Evolutionary conservation across 345 rosid genomes (phyloP).

Genomic region (Dipteronia dyeriana): DNA sequence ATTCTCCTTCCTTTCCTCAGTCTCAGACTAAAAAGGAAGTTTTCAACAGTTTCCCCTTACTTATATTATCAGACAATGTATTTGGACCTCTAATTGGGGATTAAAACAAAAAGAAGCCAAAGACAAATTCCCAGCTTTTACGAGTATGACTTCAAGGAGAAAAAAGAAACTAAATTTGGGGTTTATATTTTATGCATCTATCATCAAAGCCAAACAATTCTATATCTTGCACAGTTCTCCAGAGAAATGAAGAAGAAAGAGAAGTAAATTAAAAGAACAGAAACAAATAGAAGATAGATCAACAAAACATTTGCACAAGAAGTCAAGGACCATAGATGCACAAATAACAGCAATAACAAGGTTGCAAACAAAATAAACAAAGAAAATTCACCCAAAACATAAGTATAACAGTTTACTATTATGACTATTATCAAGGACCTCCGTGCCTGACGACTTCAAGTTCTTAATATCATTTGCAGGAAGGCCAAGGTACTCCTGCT

Average conservation of each 20-base stretch:
- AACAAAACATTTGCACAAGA: neutral
- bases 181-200: neutral
- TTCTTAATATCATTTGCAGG: constrained; percentile 70
- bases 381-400: constrained; percentile 1
- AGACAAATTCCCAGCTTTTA: neutral
- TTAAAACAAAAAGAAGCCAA: neutral
- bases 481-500: constrained; percentile 75
- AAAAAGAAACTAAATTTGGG: neutral
- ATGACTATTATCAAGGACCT: constrained; percentile 52
- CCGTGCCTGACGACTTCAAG: constrained; percentile 76
- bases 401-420: neutral
- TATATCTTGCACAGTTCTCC: too few relatives aligned
- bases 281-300: neutral
- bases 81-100: neutral
- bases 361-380: neutral
- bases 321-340: neutral
- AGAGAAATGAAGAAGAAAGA: too few relatives aligned
- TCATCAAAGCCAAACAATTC: neutral
- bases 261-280: neutral
- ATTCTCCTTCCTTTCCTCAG: neutral
- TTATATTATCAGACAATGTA: neutral
- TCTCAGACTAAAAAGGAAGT: neutral
- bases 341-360: neutral
- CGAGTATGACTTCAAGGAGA: neutral
- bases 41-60: neutral